Conservation (phyloP, 1,284 basidiomycete genomes). For the Phellopilus nigrolimitatus region DNA sequence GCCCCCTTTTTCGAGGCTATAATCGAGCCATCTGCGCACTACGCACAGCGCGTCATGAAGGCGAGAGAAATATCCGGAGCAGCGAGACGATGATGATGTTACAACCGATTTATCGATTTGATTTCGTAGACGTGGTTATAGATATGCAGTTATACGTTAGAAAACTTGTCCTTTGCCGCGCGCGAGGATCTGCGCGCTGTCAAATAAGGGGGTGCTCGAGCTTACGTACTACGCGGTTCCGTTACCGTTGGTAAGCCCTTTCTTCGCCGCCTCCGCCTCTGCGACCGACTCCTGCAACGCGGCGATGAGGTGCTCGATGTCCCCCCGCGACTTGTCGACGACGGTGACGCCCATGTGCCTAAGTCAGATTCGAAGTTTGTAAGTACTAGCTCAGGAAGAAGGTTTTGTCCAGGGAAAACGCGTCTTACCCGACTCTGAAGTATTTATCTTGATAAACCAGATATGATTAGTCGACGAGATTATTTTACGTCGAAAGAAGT, state of each 20-base stretch:
- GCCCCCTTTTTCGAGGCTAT: no score
- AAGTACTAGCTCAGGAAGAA: constrained; percentile 10
- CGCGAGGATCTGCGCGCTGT: no score
- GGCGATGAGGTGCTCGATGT: constrained; percentile 72
- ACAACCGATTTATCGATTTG: no score
- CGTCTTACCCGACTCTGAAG: constrained; percentile 69
- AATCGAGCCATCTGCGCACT: no score
- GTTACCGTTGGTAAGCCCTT: constrained; percentile 1
- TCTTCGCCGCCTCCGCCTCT: constrained; percentile 44
- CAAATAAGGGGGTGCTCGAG: no score
- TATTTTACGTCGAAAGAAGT: constrained; percentile 21
- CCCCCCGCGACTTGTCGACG: constrained; percentile 62
- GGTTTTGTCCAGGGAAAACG: constrained; percentile 1
- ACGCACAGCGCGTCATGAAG: no score
- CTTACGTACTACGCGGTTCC: neutral
- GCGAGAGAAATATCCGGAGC: no score
- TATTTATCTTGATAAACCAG: constrained; percentile 63
- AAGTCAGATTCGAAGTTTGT: no score
- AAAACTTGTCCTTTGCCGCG: no score
- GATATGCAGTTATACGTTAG: no score
- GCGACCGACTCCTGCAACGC: constrained; percentile 58
- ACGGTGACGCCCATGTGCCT: constrained; percentile 91
- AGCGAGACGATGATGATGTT: no score
- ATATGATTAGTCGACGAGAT: neutral
- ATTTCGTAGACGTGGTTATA: no score